phyloP scores from a whole-genome alignment of 345 rosid genomes.

The Bruguiera gymnorhiza region DNA sequence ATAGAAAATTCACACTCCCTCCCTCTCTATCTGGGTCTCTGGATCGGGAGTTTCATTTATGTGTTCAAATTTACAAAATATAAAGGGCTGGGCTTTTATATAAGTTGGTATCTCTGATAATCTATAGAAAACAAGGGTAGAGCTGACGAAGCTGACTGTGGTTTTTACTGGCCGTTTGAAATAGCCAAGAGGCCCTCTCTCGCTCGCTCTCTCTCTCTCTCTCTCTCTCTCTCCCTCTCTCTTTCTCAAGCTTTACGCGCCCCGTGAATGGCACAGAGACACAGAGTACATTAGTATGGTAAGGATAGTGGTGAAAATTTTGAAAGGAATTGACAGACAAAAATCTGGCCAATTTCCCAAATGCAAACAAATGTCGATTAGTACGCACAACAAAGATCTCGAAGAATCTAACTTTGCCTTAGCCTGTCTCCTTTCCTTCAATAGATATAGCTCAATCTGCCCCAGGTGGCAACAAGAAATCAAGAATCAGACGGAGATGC shows the following conservation, averaged over 20 bases:
- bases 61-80: too few relatives aligned
- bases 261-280: slow-evolving; percentile 17
- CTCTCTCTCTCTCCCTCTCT: not conserved
- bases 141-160: too few relatives aligned
- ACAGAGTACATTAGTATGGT: not conserved
- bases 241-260: slow-evolving; percentile 4
- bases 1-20: not conserved
- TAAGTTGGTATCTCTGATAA: too few relatives aligned
- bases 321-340: slow-evolving; percentile 18
- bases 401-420: slow-evolving; percentile 33
- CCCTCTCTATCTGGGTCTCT: not conserved
- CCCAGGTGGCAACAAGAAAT: slow-evolving; percentile 2
- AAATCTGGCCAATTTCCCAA: slow-evolving; percentile 13
- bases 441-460: slow-evolving; percentile 20
- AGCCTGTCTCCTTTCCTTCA: slow-evolving; percentile 17
- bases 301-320: slow-evolving; percentile 26
- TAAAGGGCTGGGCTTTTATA: too few relatives aligned
- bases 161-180: too few relatives aligned
- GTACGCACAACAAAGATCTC: slow-evolving; percentile 32
- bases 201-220: slow-evolving; percentile 6
- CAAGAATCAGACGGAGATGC: not conserved
- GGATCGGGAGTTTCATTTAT: not conserved
- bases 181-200: slow-evolving; percentile 3
- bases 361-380: not conserved
- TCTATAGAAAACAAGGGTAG: too few relatives aligned